phyloP scores from a whole-genome alignment of 495 filamentous ascomycete genomes.

The Amphirosellinia nigrospora region DNA sequence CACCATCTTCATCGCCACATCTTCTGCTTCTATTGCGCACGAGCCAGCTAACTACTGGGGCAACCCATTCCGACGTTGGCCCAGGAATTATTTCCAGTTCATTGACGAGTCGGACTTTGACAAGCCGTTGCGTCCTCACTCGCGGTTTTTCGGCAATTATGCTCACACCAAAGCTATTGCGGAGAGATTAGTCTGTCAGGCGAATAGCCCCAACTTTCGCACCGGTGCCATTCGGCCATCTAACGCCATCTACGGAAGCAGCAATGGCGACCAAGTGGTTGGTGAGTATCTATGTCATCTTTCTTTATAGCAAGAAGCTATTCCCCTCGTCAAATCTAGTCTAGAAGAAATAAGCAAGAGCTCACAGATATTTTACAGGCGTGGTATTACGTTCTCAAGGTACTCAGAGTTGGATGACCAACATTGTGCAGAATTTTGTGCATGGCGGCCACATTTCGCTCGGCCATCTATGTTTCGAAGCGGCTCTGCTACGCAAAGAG shows the following conservation, averaged over 20 bases:
- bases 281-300: conserved; percentile 27
- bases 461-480: conserved; percentile 63
- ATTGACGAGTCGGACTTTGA: conserved; percentile 55
- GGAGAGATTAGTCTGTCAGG: conserved; percentile 57
- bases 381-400: conserved; percentile 15
- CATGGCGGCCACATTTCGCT: conserved; percentile 62
- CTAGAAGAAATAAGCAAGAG: too few relatives aligned
- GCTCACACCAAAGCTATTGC: conserved; percentile 59
- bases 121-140: conserved; percentile 50
- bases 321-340: not conserved
- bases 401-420: conserved; percentile 51
- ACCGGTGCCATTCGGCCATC: conserved; percentile 64
- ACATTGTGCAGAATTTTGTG: conserved; percentile 61
- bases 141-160: conserved; percentile 62
- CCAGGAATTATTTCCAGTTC: conserved; percentile 49
- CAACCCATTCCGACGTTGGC: conserved; percentile 52
- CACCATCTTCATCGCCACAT: conserved; percentile 64
- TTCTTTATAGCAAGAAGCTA: not conserved
- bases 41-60: conserved; percentile 54
- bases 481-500: conserved; percentile 50
- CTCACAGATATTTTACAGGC: conserved; percentile 17
- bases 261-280: conserved; percentile 52
- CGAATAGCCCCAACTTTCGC: conserved; percentile 55
- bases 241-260: conserved; percentile 62
- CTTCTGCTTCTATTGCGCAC: conserved; percentile 59